These are phyloP conservation scores for Hemisphaericaspora subhashii DNA, from an alignment of 1,139 yeast genomes.

Conservation along the genomic window DNA sequence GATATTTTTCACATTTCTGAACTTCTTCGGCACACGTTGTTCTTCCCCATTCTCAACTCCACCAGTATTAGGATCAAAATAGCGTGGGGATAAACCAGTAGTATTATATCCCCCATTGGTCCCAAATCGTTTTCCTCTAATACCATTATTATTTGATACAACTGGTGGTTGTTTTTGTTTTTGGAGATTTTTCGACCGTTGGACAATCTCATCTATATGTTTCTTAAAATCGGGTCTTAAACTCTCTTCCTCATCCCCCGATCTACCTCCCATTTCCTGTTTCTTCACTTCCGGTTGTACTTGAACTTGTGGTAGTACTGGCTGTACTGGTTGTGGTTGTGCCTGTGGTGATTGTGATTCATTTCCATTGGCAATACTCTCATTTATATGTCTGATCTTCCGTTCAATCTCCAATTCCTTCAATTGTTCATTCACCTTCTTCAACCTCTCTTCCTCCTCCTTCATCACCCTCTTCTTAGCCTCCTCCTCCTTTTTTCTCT, in stretches of 20 bases:
- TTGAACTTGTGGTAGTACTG: no score
- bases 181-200: slow-evolving; percentile 7
- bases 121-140: neutral
- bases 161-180: slow-evolving; percentile 7
- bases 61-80: neutral
- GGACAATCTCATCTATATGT: slow-evolving; percentile 30
- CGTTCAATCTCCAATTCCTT: slow-evolving; percentile 8
- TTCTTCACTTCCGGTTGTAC: no score
- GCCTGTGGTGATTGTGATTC: no score
- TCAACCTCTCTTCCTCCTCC: slow-evolving; percentile 7
- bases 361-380: no score
- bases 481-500: slow-evolving; percentile 7
- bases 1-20: no score
- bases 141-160: neutral
- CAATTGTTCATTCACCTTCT: slow-evolving; percentile 1
- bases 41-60: slow-evolving; percentile 4
- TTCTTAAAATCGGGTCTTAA: slow-evolving; percentile 37
- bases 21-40: slow-evolving; percentile 6
- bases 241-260: slow-evolving; percentile 5
- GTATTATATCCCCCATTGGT: no score
- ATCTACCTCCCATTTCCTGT: no score
- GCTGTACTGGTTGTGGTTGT: no score
- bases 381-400: slow-evolving; percentile 8
- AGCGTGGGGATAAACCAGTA: neutral
- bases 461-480: slow-evolving; percentile 6